A percentile compares a stretch with the other conserved stretches of the same genome.
Evolutionary conservation across 805 yeast genomes (phyloP).

Genomic region (Candida golubevii): DNA sequence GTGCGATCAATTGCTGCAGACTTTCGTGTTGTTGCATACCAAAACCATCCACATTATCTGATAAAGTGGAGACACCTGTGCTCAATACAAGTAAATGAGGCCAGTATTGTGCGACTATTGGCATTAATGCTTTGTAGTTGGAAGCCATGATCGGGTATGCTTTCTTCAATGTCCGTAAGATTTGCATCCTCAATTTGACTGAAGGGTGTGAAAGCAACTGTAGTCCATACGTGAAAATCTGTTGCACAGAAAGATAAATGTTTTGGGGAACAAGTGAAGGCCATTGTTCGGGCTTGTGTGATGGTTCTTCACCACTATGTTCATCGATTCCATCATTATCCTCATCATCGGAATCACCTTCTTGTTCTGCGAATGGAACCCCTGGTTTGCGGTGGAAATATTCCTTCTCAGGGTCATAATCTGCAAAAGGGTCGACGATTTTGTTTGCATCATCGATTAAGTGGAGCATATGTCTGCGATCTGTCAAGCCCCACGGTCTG

Average conservation of each 20-base stretch:
- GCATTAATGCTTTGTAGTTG: constrained; percentile 28
- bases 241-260: constrained; percentile 55
- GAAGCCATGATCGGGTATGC: constrained; percentile 32
- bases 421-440: constrained; percentile 24
- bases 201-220: constrained; percentile 67
- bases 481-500: constrained; percentile 60
- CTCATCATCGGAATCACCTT: constrained; percentile 23
- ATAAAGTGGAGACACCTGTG: constrained; percentile 16
- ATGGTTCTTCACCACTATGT: constrained; percentile 10
- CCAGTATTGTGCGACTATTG: constrained; percentile 34
- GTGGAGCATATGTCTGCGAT: constrained; percentile 39
- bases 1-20: constrained; percentile 17
- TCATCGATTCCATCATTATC: constrained; percentile 15
- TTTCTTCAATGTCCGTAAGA: constrained; percentile 43
- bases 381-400: constrained; percentile 38
- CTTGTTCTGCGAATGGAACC: constrained; percentile 27
- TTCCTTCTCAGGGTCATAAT: constrained; percentile 34
- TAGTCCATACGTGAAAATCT: constrained; percentile 66
- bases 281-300: constrained; percentile 41
- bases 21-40: not conserved
- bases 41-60: constrained; percentile 7
- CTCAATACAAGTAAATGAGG: constrained; percentile 22
- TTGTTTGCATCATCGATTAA: constrained; percentile 37
- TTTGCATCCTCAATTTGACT: constrained; percentile 47
- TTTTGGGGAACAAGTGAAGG: constrained; percentile 58